A percentile compares a stretch with the other conserved stretches of the same genome.
These are phyloP conservation scores for Dactylellina sp. DNA, from an alignment of 2,329 filamentous ascomycete genomes.

Conservation along the genomic window DNA sequence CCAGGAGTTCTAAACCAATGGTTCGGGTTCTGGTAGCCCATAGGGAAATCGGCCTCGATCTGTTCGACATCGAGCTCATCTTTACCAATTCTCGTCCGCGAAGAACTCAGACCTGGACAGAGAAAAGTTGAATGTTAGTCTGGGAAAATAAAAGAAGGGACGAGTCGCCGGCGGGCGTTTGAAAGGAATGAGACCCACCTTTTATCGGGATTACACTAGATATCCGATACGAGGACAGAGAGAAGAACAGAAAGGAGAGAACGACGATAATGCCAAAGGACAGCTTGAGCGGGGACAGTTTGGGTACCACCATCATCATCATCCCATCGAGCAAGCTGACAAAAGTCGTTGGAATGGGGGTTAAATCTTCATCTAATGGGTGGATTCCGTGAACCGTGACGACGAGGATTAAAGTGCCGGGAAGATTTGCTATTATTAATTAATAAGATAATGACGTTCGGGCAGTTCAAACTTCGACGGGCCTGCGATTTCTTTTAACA, in stretches of 20 bases:
- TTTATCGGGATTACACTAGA: constrained; percentile 34
- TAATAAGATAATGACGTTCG: too few species aligned
- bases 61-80: constrained; percentile 47
- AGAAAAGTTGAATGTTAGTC: too few species aligned
- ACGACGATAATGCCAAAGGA: constrained; percentile 30
- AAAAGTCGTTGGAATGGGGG: not conserved
- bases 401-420: too few species aligned
- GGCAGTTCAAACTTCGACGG: too few species aligned
- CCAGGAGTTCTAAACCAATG: constrained; percentile 42
- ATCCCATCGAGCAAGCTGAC: not conserved
- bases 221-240: constrained; percentile 30
- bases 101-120: not conserved
- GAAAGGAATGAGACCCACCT: constrained; percentile 7
- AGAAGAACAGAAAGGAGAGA: constrained; percentile 32
- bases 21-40: constrained; percentile 44
- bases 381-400: too few species aligned
- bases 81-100: constrained; percentile 1
- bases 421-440: too few species aligned
- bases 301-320: constrained; percentile 22
- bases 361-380: too few species aligned
- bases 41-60: constrained; percentile 49
- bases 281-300: constrained; percentile 23
- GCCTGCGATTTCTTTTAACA: too few species aligned
- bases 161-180: too few species aligned
- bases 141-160: too few species aligned